phyloP scores from a whole-genome alignment of 225 moss, liverwort and hornwort species.

The Antitrichia curtipendula region DNA sequence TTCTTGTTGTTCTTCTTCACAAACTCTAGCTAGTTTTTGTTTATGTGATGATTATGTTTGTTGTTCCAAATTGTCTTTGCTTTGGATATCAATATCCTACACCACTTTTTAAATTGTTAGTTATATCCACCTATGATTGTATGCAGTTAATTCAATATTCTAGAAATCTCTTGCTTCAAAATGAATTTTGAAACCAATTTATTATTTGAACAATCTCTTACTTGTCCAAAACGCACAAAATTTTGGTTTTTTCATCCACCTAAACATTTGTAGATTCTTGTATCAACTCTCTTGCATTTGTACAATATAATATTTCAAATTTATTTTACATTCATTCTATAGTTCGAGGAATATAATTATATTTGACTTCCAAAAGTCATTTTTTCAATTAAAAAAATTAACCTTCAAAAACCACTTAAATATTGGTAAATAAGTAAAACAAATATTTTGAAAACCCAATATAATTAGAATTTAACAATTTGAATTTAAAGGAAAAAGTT shows the following conservation, averaged over 20 bases:
- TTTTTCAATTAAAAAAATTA: background rate
- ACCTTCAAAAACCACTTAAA: background rate
- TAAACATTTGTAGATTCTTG: background rate
- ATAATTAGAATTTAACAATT: background rate
- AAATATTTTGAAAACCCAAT: background rate
- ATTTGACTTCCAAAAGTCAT: background rate
- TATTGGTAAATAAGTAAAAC: background rate
- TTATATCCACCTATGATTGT: too few species aligned
- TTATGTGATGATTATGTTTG: background rate
- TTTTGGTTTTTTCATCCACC: background rate
- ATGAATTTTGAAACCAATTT: background rate
- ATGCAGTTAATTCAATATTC: background rate
- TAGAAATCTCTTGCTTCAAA: background rate
- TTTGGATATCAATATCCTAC: background rate
- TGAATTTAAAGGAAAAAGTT: background rate
- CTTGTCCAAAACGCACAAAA: background rate
- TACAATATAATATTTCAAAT: rapidly evolving
- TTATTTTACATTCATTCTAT: background rate
- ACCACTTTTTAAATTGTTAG: too few species aligned
- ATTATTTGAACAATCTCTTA: background rate
- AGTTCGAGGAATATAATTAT: rapidly evolving
- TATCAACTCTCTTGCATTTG: background rate
- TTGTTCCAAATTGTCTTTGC: background rate
- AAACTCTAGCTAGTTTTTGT: background rate
- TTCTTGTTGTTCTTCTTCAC: background rate